Conservation (phyloP, 2,329 filamentous ascomycete species). For the Clarireedia hainanense region DNA sequence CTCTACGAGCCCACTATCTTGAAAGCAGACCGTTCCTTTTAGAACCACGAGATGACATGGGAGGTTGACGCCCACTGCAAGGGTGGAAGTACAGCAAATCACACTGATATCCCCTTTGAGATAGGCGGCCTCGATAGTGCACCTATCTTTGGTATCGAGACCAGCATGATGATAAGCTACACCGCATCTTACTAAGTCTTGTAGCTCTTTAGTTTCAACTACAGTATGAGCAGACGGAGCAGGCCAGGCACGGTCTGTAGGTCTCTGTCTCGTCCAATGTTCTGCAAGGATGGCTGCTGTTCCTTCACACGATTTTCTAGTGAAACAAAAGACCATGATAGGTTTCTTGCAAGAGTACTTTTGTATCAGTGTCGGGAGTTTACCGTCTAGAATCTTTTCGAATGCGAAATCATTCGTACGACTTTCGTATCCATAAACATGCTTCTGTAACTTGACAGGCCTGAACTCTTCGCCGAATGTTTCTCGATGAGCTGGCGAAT, state of each 20-base stretch:
- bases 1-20: constrained; percentile 53
- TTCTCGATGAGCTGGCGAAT: constrained; percentile 58
- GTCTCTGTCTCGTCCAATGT: constrained; percentile 49
- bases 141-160: constrained; percentile 55
- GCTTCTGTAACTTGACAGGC: constrained; percentile 67
- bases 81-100: constrained; percentile 80
- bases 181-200: constrained; percentile 41
- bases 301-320: constrained; percentile 58
- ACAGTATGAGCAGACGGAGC: constrained; percentile 42
- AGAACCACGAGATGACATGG: constrained; percentile 78
- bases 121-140: constrained; percentile 59
- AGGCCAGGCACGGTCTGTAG: constrained; percentile 54
- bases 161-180: constrained; percentile 82
- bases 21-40: constrained; percentile 67
- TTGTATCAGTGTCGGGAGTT: constrained; percentile 57
- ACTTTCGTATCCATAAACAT: constrained; percentile 64
- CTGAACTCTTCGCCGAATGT: constrained; percentile 73
- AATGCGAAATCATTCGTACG: constrained; percentile 66
- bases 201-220: constrained; percentile 53
- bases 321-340: constrained; percentile 78
- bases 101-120: constrained; percentile 65
- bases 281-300: constrained; percentile 62
- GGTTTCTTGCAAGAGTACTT: constrained; percentile 65
- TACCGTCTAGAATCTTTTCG: constrained; percentile 59
- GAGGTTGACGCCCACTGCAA: constrained; percentile 77